phyloP scores from a whole-genome alignment of 768 basidiomycete genomes.

The Russula virescens region DNA sequence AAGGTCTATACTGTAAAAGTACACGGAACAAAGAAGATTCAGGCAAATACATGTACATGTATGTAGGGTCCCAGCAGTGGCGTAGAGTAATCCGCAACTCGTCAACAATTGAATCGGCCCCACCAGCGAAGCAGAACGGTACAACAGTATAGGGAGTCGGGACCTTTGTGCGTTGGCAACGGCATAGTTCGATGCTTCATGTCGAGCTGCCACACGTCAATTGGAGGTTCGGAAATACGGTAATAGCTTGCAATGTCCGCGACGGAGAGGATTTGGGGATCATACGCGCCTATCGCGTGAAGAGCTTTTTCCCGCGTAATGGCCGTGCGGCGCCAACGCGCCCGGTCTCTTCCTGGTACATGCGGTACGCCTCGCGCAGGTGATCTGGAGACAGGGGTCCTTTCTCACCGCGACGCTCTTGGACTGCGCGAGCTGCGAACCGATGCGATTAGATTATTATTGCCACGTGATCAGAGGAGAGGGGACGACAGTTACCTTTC shows the following conservation, averaged over 20 bases:
- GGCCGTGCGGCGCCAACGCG: constrained; percentile 74
- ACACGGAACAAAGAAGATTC: background rate
- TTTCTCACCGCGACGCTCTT: constrained; percentile 60
- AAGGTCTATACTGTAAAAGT: constrained; percentile 13
- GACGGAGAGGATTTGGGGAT: background rate
- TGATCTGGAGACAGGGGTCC: constrained; percentile 87
- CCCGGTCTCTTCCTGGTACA: constrained; percentile 78
- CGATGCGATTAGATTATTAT: background rate
- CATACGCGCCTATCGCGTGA: constrained; percentile 31
- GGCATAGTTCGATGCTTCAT: background rate
- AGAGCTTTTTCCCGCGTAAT: constrained; percentile 62
- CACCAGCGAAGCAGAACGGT: background rate
- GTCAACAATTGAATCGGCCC: background rate
- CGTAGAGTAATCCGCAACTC: background rate
- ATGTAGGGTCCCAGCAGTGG: background rate
- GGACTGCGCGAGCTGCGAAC: constrained; percentile 64
- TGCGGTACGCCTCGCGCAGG: constrained; percentile 80
- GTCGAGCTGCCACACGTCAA: background rate
- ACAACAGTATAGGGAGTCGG: background rate
- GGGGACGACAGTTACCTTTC: constrained; percentile 47
- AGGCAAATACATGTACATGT: background rate
- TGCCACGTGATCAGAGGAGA: background rate
- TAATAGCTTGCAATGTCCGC: background rate
- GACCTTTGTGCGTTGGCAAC: background rate
- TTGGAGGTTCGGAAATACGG: background rate